These are phyloP conservation scores for Melastoma malabathricum DNA, from an alignment of 345 rosid species.

Conservation along the genomic window DNA sequence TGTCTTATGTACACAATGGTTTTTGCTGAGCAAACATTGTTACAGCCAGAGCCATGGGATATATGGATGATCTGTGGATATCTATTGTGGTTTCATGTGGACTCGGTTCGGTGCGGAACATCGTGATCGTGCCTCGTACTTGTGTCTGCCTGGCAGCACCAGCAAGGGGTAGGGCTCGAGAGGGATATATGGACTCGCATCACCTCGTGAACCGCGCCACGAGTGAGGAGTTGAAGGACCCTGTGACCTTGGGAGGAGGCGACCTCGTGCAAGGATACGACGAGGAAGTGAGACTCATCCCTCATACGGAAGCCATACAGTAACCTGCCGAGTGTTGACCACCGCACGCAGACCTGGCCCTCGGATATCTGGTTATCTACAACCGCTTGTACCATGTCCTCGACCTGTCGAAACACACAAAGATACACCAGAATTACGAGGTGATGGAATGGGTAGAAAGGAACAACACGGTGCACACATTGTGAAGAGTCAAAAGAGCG, in stretches of 20 bases:
- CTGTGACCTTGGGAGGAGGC: slow-evolving; percentile 25
- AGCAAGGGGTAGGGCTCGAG: slow-evolving; percentile 18
- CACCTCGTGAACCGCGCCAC: slow-evolving; percentile 63
- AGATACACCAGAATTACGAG: too few relatives aligned
- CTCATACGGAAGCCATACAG: slow-evolving; percentile 49
- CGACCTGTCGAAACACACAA: slow-evolving; percentile 12
- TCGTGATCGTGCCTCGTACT: background rate
- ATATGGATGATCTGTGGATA: too few relatives aligned
- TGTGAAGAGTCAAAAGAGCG: background rate
- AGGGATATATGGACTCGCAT: slow-evolving; percentile 41
- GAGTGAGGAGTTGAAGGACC: slow-evolving; percentile 39
- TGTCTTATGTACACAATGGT: too few relatives aligned
- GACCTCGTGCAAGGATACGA: slow-evolving; percentile 34
- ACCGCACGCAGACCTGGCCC: slow-evolving; percentile 37
- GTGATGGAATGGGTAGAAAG: too few relatives aligned
- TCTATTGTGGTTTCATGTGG: too few relatives aligned
- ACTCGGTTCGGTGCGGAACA: too few relatives aligned
- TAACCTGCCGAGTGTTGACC: slow-evolving; percentile 73
- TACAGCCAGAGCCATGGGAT: too few relatives aligned
- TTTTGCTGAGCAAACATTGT: too few relatives aligned
- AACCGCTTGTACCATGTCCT: slow-evolving; percentile 25
- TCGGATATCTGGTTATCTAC: slow-evolving; percentile 31
- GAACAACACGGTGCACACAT: too few relatives aligned
- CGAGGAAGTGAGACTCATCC: slow-evolving; percentile 44
- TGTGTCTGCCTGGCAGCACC: slow-evolving; percentile 8